Percentiles rank a stretch among this genome's conserved stretches.
phyloP scores from a whole-genome alignment of 2,329 filamentous ascomycete genomes.

The Pseudopithomyces chartarum region DNA sequence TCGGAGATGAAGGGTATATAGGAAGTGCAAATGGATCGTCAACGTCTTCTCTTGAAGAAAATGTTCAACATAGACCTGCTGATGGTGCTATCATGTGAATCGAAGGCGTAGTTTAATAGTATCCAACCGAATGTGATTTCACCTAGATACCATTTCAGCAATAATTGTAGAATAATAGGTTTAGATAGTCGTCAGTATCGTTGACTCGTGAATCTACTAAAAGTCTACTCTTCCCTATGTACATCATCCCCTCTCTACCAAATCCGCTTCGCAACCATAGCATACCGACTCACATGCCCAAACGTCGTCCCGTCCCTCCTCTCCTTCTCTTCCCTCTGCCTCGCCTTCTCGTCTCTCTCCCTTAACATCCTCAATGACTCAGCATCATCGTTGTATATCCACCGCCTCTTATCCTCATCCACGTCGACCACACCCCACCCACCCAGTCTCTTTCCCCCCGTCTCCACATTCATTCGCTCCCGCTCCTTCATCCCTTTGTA shows the following conservation, averaged over 20 bases:
- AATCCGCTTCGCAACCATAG: constrained; percentile 95
- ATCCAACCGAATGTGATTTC: no score
- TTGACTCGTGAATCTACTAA: no score
- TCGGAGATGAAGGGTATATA: no score
- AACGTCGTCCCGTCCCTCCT: constrained; percentile 61
- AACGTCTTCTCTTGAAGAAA: no score
- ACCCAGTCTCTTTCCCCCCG: constrained; percentile 75
- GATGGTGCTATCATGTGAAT: no score
- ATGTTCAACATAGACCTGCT: no score
- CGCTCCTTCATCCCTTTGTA: constrained; percentile 80
- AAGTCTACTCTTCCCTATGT: background rate
- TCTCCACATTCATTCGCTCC: constrained; percentile 62
- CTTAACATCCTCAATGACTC: constrained; percentile 68
- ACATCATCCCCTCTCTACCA: constrained; percentile 64
- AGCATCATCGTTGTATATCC: constrained; percentile 85
- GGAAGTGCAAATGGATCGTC: no score
- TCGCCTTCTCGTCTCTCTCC: constrained; percentile 66
- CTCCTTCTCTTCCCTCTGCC: constrained; percentile 62
- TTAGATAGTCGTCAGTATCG: no score
- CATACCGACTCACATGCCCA: constrained; percentile 77
- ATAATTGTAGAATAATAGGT: no score
- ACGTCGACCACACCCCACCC: constrained; percentile 87
- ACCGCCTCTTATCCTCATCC: constrained; percentile 80
- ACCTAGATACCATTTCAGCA: no score
- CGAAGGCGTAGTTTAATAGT: no score